phyloP scores from a whole-genome alignment of 768 basidiomycete genomes.

The Naganishia vishniacii region DNA sequence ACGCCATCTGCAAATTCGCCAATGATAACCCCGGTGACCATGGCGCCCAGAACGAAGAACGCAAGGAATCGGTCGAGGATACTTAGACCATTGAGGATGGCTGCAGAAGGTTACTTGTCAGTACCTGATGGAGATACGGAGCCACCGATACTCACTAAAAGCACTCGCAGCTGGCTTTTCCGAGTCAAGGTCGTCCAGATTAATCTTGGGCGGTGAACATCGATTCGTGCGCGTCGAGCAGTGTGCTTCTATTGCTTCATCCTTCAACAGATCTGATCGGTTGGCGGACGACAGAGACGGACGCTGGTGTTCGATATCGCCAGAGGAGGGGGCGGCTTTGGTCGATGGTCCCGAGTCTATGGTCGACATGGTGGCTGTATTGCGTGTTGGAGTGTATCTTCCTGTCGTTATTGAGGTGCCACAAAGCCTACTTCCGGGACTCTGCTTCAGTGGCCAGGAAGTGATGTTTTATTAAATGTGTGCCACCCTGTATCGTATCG shows the following conservation, averaged over 20 bases:
- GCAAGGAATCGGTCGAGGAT: slow-evolving; percentile 62
- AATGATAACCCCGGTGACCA: slow-evolving; percentile 71
- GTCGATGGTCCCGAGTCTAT: not conserved
- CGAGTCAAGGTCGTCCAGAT: not conserved
- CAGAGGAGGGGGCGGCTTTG: no score
- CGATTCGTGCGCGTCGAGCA: not conserved
- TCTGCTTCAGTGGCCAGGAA: no score
- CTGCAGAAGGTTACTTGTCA: not conserved
- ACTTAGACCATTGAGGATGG: slow-evolving; percentile 48
- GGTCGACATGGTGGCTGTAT: not conserved
- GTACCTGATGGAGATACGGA: not conserved
- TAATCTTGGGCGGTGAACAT: not conserved
- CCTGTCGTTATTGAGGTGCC: no score
- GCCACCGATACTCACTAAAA: not conserved
- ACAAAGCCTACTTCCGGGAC: no score
- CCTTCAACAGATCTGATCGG: slow-evolving; percentile 12
- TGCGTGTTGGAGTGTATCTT: not conserved
- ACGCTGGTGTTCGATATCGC: not conserved
- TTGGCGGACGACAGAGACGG: slow-evolving; percentile 1
- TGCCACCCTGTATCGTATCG: no score
- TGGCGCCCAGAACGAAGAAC: slow-evolving; percentile 62
- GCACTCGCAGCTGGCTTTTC: slow-evolving; percentile 10
- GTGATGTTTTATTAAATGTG: no score
- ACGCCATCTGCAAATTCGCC: slow-evolving; percentile 57
- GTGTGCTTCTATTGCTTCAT: not conserved